Evolutionary conservation across 805 yeast species (phyloP).

Genomic region (Helenozyma baotianmanensis): DNA sequence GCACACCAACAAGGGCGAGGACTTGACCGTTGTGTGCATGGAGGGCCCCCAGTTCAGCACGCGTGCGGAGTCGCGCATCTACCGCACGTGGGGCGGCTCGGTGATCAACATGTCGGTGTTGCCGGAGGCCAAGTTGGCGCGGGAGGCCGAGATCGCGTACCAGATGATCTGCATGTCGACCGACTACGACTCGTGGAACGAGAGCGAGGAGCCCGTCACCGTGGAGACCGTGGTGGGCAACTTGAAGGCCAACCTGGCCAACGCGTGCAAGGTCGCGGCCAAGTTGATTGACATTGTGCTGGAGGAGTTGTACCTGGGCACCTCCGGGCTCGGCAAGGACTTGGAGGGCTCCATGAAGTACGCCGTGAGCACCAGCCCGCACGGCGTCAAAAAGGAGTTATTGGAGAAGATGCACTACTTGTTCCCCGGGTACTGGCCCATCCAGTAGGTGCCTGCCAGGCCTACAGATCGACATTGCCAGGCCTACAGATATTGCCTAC

Average conservation of each 20-base stretch:
- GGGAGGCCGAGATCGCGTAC: slow-evolving; percentile 95
- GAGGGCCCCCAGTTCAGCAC: slow-evolving; percentile 99
- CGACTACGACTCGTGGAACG: slow-evolving; percentile 98
- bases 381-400: slow-evolving; percentile 67
- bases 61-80: slow-evolving; percentile 89
- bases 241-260: slow-evolving; percentile 77
- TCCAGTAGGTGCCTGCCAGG: slow-evolving; percentile 7
- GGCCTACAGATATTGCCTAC: too few relatives aligned
- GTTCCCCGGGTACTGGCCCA: slow-evolving; percentile 88
- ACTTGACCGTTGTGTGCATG: slow-evolving; percentile 89
- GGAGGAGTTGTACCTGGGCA: slow-evolving; percentile 51
- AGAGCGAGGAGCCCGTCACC: slow-evolving; percentile 90
- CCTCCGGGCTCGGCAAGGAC: slow-evolving; percentile 56
- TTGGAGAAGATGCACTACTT: slow-evolving; percentile 78
- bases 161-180: slow-evolving; percentile 99
- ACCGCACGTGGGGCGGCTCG: slow-evolving; percentile 84
- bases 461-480: too few relatives aligned
- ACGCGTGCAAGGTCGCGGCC: slow-evolving; percentile 77
- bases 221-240: slow-evolving; percentile 96
- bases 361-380: slow-evolving; percentile 72
- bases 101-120: slow-evolving; percentile 95
- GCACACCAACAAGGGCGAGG: slow-evolving; percentile 57
- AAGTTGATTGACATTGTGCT: slow-evolving; percentile 65
- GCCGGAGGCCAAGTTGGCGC: slow-evolving; percentile 96
- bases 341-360: slow-evolving; percentile 73